phyloP scores from a whole-genome alignment of 192 early-diverging fungal genomes.

The Coemansia sp. region DNA sequence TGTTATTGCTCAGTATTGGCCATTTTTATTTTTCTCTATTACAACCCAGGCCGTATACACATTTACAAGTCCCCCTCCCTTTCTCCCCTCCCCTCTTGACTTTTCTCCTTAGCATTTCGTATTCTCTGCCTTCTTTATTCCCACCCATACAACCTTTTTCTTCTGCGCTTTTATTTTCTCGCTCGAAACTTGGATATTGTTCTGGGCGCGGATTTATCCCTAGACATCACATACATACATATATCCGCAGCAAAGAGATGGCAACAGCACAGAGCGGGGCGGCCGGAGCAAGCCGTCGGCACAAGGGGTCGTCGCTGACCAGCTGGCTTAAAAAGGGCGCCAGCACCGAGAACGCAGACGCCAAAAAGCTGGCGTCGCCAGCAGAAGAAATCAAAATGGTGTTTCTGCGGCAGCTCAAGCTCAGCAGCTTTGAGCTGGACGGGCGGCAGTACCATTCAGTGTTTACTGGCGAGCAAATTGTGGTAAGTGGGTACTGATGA shows the following conservation, averaged over 20 bases:
- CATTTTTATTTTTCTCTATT: constrained; percentile 3
- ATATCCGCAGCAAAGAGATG: background rate
- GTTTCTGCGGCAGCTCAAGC: constrained; percentile 47
- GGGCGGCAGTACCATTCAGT: constrained; percentile 53
- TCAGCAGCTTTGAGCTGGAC: constrained; percentile 46
- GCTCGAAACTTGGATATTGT: background rate
- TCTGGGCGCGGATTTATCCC: constrained; percentile 1
- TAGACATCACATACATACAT: background rate
- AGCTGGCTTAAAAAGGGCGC: constrained; percentile 47
- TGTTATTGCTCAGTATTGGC: background rate
- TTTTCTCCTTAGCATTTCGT: constrained; percentile 3
- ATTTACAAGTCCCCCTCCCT: constrained; percentile 1
- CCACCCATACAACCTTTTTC: background rate
- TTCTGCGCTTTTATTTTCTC: background rate
- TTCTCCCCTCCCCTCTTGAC: background rate
- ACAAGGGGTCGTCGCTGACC: constrained; percentile 35
- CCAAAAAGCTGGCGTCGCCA: constrained; percentile 53
- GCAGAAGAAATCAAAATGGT: constrained; percentile 55
- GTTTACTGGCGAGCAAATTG: constrained; percentile 53
- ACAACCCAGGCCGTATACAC: constrained; percentile 11
- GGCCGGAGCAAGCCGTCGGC: constrained; percentile 17
- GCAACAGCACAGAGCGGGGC: background rate
- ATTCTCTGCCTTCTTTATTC: background rate
- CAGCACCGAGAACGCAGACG: constrained; percentile 14
- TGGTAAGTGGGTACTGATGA: constrained; percentile 36